Conservation (phyloP, 1,284 basidiomycete genomes). For the Cryptococcus neoformans region DNA sequence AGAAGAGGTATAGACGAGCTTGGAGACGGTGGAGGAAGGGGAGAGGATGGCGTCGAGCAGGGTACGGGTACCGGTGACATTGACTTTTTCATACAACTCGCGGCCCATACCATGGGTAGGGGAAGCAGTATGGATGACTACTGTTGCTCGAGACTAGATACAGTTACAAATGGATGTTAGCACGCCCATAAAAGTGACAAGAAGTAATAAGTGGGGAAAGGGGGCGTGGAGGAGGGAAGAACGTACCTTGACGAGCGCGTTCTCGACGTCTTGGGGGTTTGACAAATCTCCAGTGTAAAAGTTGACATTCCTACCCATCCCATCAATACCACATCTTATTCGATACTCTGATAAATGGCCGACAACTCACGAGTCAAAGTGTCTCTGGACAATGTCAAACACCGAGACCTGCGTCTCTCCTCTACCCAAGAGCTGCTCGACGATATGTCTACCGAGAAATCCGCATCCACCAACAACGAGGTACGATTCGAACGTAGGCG, state of each 20-base stretch:
- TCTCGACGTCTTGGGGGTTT: slow-evolving; percentile 65
- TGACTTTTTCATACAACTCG: slow-evolving; percentile 86
- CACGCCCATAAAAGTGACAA: background rate
- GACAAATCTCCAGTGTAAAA: slow-evolving; percentile 86
- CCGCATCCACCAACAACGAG: slow-evolving; percentile 89
- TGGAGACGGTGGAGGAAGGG: slow-evolving; percentile 60
- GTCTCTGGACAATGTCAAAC: slow-evolving; percentile 85
- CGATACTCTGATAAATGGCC: background rate
- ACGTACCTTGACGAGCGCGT: slow-evolving; percentile 69
- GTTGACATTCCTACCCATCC: slow-evolving; percentile 60
- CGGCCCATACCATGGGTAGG: slow-evolving; percentile 70
- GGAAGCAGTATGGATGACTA: slow-evolving; percentile 95
- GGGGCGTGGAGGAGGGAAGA: background rate
- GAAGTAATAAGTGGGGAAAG: background rate
- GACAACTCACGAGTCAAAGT: slow-evolving; percentile 56
- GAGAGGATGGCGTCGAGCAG: slow-evolving; percentile 82
- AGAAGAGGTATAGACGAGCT: slow-evolving; percentile 93
- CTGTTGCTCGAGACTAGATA: slow-evolving; percentile 70
- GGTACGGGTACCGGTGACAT: slow-evolving; percentile 85
- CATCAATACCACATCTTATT: slow-evolving; percentile 1
- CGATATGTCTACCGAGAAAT: slow-evolving; percentile 86
- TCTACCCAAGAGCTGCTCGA: slow-evolving; percentile 71
- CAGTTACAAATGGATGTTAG: slow-evolving; percentile 3
- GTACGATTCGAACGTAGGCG: slow-evolving; percentile 38
- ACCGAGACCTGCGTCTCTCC: slow-evolving; percentile 73